Conservation (phyloP, 2,329 filamentous ascomycete genomes). For the Tympanopsis confertula region DNA sequence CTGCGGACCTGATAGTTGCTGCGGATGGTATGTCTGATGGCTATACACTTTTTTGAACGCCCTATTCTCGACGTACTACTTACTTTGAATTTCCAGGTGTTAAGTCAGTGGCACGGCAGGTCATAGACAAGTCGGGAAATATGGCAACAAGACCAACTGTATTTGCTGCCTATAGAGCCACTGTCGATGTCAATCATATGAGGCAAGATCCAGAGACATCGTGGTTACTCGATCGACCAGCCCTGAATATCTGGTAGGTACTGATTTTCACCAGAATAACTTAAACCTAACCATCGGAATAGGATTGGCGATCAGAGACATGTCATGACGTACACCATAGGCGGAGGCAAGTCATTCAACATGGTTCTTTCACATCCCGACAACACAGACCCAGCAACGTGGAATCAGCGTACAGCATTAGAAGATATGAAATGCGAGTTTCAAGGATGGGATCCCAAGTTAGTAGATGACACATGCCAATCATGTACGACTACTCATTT, state of each 20-base stretch:
- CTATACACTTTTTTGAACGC: not conserved
- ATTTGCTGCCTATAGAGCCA: constrained; percentile 27
- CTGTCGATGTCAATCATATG: constrained; percentile 23
- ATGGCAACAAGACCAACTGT: constrained; percentile 14
- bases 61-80: constrained; percentile 2
- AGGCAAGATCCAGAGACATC: constrained; percentile 17
- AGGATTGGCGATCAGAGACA: constrained; percentile 28
- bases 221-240: constrained; percentile 24
- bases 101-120: constrained; percentile 14
- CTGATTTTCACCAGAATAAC: not conserved
- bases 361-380: constrained; percentile 32
- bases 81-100: constrained; percentile 8
- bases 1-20: constrained; percentile 19
- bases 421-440: constrained; percentile 19
- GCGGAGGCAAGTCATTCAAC: constrained; percentile 27
- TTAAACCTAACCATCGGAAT: not conserved
- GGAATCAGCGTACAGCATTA: constrained; percentile 12
- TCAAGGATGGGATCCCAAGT: constrained; percentile 18
- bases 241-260: constrained; percentile 23
- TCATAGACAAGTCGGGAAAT: too few relatives aligned
- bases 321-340: constrained; percentile 32
- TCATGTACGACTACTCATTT: not conserved
- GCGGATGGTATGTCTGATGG: constrained; percentile 16
- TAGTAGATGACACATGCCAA: constrained; percentile 3
- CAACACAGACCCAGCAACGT: constrained; percentile 16